Evolutionary conservation across 345 rosid species (phyloP).

Genomic region (Sisymbrium altissimum): DNA sequence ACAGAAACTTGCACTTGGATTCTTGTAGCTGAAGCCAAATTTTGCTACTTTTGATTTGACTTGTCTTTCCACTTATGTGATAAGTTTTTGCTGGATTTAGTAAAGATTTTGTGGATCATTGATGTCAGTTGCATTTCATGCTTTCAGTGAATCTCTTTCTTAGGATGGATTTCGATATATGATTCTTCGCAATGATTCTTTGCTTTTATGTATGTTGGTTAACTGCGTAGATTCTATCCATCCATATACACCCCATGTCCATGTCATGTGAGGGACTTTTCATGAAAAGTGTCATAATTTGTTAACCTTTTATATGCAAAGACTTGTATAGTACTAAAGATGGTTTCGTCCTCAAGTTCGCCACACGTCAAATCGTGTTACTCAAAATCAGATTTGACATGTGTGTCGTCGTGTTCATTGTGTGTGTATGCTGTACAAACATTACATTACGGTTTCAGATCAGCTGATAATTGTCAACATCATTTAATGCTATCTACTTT

Average conservation of each 20-base stretch:
- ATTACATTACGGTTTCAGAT: background rate
- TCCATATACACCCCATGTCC: background rate
- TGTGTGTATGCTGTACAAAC: background rate
- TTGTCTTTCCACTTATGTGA: background rate
- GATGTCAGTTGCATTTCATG: background rate
- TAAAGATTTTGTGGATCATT: background rate
- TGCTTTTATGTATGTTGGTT: background rate
- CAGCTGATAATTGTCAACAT: background rate
- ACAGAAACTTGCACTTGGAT: background rate
- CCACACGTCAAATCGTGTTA: background rate
- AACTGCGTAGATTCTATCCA: background rate
- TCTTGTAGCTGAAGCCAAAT: background rate
- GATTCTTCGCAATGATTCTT: background rate
- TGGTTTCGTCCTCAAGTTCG: background rate
- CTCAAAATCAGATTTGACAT: background rate
- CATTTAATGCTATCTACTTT: background rate
- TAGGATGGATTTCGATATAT: background rate
- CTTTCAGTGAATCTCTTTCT: background rate
- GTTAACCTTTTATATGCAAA: background rate
- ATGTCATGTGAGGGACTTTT: background rate
- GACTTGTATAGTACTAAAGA: background rate
- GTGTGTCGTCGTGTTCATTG: slow-evolving; percentile 1
- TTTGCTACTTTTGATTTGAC: background rate
- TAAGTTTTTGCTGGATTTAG: background rate
- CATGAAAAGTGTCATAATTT: background rate